Base-by-base conservation (phyloP, 371 early-diverging fungal genomes). In the Blastocladiella emersonii region DNA sequence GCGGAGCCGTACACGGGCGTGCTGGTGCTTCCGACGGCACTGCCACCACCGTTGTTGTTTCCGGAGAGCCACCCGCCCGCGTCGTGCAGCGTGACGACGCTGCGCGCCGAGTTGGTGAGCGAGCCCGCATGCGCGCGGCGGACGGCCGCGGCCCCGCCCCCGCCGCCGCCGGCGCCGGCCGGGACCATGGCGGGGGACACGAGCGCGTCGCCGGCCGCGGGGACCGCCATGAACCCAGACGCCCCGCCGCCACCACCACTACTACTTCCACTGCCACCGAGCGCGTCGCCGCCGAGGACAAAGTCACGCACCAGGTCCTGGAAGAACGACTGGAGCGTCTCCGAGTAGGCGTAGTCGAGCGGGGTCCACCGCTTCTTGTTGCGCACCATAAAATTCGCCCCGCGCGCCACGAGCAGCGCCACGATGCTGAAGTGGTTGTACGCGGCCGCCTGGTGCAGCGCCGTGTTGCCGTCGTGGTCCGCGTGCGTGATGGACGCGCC, bases 301-400 rank as follows among this genome's bases (percentile, higher is more conserved):
- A 25, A 12, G 53, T 51, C 53, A 12, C 53, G 27, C 8, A 51
- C 30, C 15, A 51, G 32, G 32, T 51, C 53, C 15, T 30, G 32
- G 32, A 51, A 51, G 12, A 51, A 51, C 8, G 30, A 27, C 15
- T 51, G 30, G 53, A 51, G 30, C 27, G 53, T 30, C 8, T 51
- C 53, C 32, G 30, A 51, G 53, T 51, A 25, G 15, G 53, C 27
- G 23, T 51, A 51, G 53, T 51, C 53, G 32, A 51, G 27, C 8
- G 53, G 53, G 15, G 53, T 51, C 53, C 53, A 51, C 21, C 30
- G 53, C 17, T 51, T 51, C 21, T 15, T 25, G 53, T 51, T 51
- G 53, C 53, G 53, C 27, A 51, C 53, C 53, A 51, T 51, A 30
- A 51, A 51, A 30, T 51, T 51, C 30, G 53, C 53, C 13, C 53